A percentile compares a stretch with the other conserved stretches of the same genome.
These are phyloP conservation scores for Pelargonium fulgidum DNA, from an alignment of 441 rosid species.

Conservation along the genomic window DNA sequence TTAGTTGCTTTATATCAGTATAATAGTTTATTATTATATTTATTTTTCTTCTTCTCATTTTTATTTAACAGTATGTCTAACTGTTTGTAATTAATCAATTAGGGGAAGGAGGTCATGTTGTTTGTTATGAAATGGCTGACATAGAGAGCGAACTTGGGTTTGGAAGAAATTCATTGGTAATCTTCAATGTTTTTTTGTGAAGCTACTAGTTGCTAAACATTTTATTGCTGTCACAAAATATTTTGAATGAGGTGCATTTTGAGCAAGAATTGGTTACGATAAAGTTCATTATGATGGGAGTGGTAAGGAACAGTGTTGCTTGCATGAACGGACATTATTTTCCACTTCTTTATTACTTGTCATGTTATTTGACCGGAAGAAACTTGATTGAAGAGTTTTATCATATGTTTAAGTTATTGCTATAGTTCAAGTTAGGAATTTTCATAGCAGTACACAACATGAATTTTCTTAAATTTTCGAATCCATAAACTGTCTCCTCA, in stretches of 20 bases:
- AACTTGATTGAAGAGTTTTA: not conserved
- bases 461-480: no score
- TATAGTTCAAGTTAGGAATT: not conserved
- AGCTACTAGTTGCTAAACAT: conserved; percentile 7
- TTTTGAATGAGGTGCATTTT: not conserved
- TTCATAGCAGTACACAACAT: no score
- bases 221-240: conserved; percentile 2
- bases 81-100: conserved; percentile 27
- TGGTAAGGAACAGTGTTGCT: not conserved
- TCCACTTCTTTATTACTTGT: not conserved
- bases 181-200: conserved; percentile 15
- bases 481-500: no score
- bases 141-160: conserved; percentile 72
- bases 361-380: not conserved
- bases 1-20: conserved; percentile 10
- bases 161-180: conserved; percentile 88
- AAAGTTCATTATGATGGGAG: not conserved
- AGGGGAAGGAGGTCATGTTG: conserved; percentile 82
- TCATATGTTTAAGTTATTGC: not conserved
- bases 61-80: conserved; percentile 16
- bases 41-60: not conserved
- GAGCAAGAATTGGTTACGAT: not conserved
- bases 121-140: conserved; percentile 88
- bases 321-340: not conserved
- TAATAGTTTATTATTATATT: not conserved